Evolutionary conservation across 2,329 filamentous ascomycete genomes (phyloP), one percentile per base, ranked within the genome.

Genomic region (Simplicillium aogashimaense): DNA sequence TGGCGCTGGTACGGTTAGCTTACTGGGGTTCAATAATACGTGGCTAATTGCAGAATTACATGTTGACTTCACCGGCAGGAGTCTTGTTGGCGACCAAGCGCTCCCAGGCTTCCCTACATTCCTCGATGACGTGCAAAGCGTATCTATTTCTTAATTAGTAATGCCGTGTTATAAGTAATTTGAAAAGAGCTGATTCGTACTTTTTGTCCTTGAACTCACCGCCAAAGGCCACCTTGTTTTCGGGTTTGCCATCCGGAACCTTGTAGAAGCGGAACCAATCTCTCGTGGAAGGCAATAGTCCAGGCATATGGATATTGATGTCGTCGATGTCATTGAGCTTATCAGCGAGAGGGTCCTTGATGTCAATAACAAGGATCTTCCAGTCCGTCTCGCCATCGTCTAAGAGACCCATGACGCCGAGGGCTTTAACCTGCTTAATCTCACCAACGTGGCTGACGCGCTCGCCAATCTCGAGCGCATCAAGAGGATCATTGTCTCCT

Each of bases 81-180:
- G 81, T 81, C 78, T 94, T 92, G 74, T 90, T 90, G 46, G 85
- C 84, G 66, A 95, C 86, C 53, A 98, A 80, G 68, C 83, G 87
- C 70, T 95, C 87, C 92, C 92, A 98, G 48, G 92, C 89, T 72
- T 97, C 92, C 55, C 79, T 79, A 65, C 92, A 97, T 76, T 98
- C 92, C 53, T 82, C 86, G 63, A 98, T 80, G 58, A 98, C 86
- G 49, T 98, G 92, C 65, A 84, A 83, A 64, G 92, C 92, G 67
- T 97, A 95, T 56, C 81, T 86, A 47, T n/a, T 9, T 45, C 33
- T n/a, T 9, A 25, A 9, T 25, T 9, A 25, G 37, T 42, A 40
- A 18, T 42, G 34, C 17, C 33, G 15, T 13, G 4, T 34, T 41
- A 48, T 34, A 50, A 42, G 25, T 20, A 7, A 18, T 7, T 6